These are phyloP conservation scores for Rhododendron ferrugineum DNA, from an alignment of 148 eudicot genomes.

Conservation along the genomic window DNA sequence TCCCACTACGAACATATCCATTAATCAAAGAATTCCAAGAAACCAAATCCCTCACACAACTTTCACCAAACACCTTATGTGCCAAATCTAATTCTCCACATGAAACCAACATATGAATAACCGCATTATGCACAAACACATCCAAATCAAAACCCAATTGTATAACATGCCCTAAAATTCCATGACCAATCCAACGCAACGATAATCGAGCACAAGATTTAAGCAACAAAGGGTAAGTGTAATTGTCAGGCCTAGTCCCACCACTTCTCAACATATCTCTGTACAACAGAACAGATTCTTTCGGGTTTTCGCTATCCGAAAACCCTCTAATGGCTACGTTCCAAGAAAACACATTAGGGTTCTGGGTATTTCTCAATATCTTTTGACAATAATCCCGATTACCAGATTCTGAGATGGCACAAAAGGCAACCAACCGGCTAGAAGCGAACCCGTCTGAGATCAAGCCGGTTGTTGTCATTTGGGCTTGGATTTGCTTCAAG, in stretches of 20 bases:
- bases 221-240: constrained; percentile 47
- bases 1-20: constrained; percentile 51
- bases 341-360: constrained; percentile 47
- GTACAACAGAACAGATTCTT: constrained; percentile 32
- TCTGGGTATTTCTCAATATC: constrained; percentile 22
- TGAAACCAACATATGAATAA: constrained; percentile 42
- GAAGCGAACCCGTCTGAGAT: constrained; percentile 41
- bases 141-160: constrained; percentile 46
- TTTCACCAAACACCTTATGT: constrained; percentile 53
- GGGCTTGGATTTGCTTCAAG: constrained; percentile 48
- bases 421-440: constrained; percentile 54
- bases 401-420: constrained; percentile 43
- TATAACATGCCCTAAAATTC: constrained; percentile 47
- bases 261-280: constrained; percentile 30
- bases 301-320: constrained; percentile 25
- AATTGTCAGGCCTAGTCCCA: constrained; percentile 37
- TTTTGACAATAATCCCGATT: constrained; percentile 31
- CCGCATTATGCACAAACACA: constrained; percentile 46
- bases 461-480: constrained; percentile 43
- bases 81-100: constrained; percentile 38
- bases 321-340: constrained; percentile 43
- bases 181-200: constrained; percentile 28
- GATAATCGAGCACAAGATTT: constrained; percentile 36
- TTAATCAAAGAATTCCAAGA: constrained; percentile 57
- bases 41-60: constrained; percentile 54